These are phyloP conservation scores for Aspergillus terreus DNA, from an alignment of 2,329 filamentous ascomycete genomes.

Conservation along the genomic window DNA sequence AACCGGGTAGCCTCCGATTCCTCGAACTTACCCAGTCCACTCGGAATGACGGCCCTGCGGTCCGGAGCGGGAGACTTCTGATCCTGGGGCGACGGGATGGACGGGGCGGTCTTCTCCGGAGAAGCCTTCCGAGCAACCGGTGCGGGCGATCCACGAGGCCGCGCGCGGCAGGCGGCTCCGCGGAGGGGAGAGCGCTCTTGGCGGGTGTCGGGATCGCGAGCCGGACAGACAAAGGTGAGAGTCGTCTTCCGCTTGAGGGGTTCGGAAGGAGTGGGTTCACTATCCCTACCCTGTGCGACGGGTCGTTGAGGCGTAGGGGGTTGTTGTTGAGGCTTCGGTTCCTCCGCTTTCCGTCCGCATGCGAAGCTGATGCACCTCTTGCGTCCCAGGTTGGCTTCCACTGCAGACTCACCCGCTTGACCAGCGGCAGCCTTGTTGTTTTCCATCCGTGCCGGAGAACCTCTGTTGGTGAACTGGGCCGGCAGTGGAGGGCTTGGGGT, in stretches of 20 bases:
- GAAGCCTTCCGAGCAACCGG: slow-evolving; percentile 31
- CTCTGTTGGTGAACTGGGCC: slow-evolving; percentile 30
- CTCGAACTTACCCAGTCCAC: slow-evolving; percentile 38
- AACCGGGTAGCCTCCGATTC: slow-evolving; percentile 54
- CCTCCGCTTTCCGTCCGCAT: slow-evolving; percentile 64
- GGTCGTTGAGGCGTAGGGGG: slow-evolving; percentile 20
- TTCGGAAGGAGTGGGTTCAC: slow-evolving; percentile 20
- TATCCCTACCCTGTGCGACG: slow-evolving; percentile 17
- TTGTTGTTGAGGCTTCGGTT: slow-evolving; percentile 31
- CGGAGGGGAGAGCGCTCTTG: slow-evolving; percentile 26
- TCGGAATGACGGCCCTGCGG: slow-evolving; percentile 28
- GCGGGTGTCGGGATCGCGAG: slow-evolving; percentile 27
- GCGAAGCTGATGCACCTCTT: slow-evolving; percentile 93
- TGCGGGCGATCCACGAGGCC: slow-evolving; percentile 39
- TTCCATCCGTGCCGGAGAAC: slow-evolving; percentile 11
- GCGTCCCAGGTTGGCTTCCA: slow-evolving; percentile 64
- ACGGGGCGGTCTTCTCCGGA: slow-evolving; percentile 11
- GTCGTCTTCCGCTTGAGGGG: slow-evolving; percentile 41
- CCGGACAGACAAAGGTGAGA: slow-evolving; percentile 47
- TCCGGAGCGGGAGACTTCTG: slow-evolving; percentile 12
- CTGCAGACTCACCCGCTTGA: slow-evolving; percentile 48
- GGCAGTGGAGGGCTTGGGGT: slow-evolving; percentile 83
- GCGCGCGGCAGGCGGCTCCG: slow-evolving; percentile 21
- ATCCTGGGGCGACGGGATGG: slow-evolving; percentile 9
- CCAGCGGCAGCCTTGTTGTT: slow-evolving; percentile 29